Conservation (phyloP, 2,329 filamentous ascomycete species). For the Aspergillus proliferans region DNA sequence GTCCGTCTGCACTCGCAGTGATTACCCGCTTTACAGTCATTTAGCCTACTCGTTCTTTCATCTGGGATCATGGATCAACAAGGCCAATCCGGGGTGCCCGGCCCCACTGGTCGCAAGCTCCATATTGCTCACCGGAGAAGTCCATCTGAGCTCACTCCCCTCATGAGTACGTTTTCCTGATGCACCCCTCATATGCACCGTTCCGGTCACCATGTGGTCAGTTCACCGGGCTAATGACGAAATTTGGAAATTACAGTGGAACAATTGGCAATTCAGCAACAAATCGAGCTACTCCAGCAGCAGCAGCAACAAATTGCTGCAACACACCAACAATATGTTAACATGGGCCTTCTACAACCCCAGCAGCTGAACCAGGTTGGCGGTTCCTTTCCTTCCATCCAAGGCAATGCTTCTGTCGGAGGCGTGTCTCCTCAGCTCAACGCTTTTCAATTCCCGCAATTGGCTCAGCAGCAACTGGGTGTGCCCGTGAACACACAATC, state of each 20-base stretch:
- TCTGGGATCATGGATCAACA: slow-evolving; percentile 58
- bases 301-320: slow-evolving; percentile 97
- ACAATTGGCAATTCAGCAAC: slow-evolving; percentile 94
- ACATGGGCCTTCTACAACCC: slow-evolving; percentile 88
- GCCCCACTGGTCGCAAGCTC: slow-evolving; percentile 78
- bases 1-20: slow-evolving; percentile 10
- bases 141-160: slow-evolving; percentile 90
- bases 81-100: slow-evolving; percentile 51
- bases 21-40: slow-evolving; percentile 14
- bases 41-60: slow-evolving; percentile 12
- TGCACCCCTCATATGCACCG: slow-evolving; percentile 30
- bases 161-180: slow-evolving; percentile 75
- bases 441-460: slow-evolving; percentile 84
- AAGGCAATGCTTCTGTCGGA: slow-evolving; percentile 61
- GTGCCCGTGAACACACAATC: slow-evolving; percentile 72
- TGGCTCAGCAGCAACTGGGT: slow-evolving; percentile 63
- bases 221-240: background rate
- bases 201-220: slow-evolving; percentile 28
- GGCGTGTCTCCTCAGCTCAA: slow-evolving; percentile 68
- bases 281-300: slow-evolving; percentile 94
- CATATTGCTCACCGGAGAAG: slow-evolving; percentile 97
- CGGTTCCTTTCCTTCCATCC: slow-evolving; percentile 65
- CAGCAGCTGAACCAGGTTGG: slow-evolving; percentile 71
- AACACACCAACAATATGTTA: slow-evolving; percentile 94
- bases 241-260: slow-evolving; percentile 59